phyloP scores from a whole-genome alignment of 1,139 yeast genomes.

The Candida smagusa region DNA sequence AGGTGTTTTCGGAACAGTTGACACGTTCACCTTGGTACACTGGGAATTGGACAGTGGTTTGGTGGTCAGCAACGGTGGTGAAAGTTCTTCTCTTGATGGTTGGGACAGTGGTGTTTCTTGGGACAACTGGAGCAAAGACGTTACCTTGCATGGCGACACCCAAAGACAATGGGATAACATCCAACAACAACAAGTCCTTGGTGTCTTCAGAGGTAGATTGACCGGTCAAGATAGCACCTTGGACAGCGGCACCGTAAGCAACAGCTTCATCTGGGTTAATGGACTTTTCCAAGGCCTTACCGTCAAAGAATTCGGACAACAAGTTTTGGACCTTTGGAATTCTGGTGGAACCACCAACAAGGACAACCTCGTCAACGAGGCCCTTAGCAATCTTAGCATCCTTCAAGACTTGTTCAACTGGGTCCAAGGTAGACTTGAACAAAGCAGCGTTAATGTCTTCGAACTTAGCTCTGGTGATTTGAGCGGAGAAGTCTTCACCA shows the following conservation, averaged over 20 bases:
- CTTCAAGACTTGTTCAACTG: slow-evolving; percentile 96
- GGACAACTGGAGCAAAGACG: slow-evolving; percentile 97
- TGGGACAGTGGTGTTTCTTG: slow-evolving; percentile 99
- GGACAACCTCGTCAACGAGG: slow-evolving; percentile 90
- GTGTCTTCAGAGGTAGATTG: slow-evolving; percentile 96
- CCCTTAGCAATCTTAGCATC: slow-evolving; percentile 92
- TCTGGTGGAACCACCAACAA: slow-evolving; percentile 99
- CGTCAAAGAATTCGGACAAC: slow-evolving; percentile 96
- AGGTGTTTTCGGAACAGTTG: slow-evolving; percentile 98
- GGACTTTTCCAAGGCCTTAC: slow-evolving; percentile 93
- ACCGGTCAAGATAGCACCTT: slow-evolving; percentile 98
- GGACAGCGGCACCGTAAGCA: slow-evolving; percentile 99
- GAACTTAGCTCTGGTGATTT: slow-evolving; percentile 98
- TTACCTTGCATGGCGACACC: slow-evolving; percentile 99
- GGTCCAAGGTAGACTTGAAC: slow-evolving; percentile 94
- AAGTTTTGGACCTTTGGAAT: slow-evolving; percentile 98
- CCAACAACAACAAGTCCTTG: slow-evolving; percentile 94
- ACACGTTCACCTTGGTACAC: slow-evolving; percentile 99
- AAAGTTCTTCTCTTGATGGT: slow-evolving; percentile 99
- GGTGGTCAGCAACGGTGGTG: slow-evolving; percentile 99
- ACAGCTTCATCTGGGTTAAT: slow-evolving; percentile 99
- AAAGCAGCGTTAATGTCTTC: slow-evolving; percentile 95
- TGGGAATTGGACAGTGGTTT: slow-evolving; percentile 99
- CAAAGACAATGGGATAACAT: slow-evolving; percentile 96
- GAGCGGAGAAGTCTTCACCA: slow-evolving; percentile 95